Percentiles rank a stretch among this genome's conserved stretches.
phyloP scores from a whole-genome alignment of 1,139 yeast species.

The Yamadazyma triangularis region DNA sequence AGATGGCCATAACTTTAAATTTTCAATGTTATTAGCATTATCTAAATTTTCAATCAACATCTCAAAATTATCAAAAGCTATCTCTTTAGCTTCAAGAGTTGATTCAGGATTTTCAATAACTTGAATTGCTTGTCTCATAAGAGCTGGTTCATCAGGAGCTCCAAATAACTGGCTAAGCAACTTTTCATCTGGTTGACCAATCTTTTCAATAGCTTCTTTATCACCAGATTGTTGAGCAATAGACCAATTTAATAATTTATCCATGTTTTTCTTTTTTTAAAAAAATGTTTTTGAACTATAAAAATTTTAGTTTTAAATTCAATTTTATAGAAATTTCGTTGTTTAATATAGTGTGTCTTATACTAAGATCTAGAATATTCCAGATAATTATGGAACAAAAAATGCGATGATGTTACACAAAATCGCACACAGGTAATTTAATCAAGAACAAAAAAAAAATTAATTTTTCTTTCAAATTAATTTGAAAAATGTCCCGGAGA shows the following conservation, averaged over 20 bases:
- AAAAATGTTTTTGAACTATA: too few relatives aligned
- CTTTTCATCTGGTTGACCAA: conserved; percentile 74
- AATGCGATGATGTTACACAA: not conserved
- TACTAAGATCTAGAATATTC: not conserved
- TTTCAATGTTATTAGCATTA: conserved; percentile 89
- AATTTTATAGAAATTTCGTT: too few relatives aligned
- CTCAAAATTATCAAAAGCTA: conserved; percentile 88
- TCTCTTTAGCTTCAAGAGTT: conserved; percentile 56
- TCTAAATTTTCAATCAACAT: conserved; percentile 92
- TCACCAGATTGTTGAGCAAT: conserved; percentile 72
- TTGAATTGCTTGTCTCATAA: conserved; percentile 71
- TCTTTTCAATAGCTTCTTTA: conserved; percentile 54
- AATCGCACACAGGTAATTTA: too few relatives aligned
- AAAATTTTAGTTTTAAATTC: too few relatives aligned
- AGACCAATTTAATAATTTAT: conserved; percentile 88
- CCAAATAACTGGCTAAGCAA: conserved; percentile 77
- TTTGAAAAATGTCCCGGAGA: too few relatives aligned
- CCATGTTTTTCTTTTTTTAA: too few relatives aligned
- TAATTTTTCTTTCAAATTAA: too few relatives aligned
- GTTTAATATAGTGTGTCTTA: too few relatives aligned
- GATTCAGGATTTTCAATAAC: conserved; percentile 64
- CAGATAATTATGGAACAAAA: not conserved
- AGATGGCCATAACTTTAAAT: conserved; percentile 75
- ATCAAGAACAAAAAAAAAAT: too few relatives aligned
- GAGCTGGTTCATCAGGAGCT: conserved; percentile 75